Percentiles rank a stretch among this genome's conserved stretches.
These are phyloP conservation scores for Suillus brevipes DNA, from an alignment of 768 basidiomycete genomes.

Conservation along the genomic window DNA sequence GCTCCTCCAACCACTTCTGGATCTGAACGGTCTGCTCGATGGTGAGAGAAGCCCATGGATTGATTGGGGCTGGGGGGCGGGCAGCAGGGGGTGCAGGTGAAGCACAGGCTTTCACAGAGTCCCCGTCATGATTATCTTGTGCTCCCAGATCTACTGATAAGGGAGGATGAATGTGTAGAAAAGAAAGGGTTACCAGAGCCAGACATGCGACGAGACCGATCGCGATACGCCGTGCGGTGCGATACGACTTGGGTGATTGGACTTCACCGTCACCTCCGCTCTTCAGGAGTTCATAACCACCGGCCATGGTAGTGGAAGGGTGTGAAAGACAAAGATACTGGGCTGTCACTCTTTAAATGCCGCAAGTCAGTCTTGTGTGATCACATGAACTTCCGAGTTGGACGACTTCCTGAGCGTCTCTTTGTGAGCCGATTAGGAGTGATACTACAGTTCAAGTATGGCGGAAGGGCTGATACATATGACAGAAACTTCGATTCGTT, in stretches of 20 bases:
- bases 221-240: constrained; percentile 16
- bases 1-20: constrained; percentile 45
- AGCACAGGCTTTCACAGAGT: constrained; percentile 35
- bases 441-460: neutral
- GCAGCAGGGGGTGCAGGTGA: constrained; percentile 34
- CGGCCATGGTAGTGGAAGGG: constrained; percentile 17
- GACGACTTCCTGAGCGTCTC: neutral
- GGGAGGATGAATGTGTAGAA: constrained; percentile 12
- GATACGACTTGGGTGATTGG: constrained; percentile 4
- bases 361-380: neutral
- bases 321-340: neutral
- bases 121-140: constrained; percentile 3
- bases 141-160: constrained; percentile 2
- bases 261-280: neutral
- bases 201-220: constrained; percentile 16
- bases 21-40: constrained; percentile 44
- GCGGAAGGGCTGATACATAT: neutral
- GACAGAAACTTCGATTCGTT: neutral
- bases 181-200: constrained; percentile 12
- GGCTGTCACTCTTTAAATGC: neutral
- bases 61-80: constrained; percentile 41
- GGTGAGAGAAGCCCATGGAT: constrained; percentile 55
- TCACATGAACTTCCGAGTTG: neutral
- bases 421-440: neutral
- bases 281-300: constrained; percentile 22